A percentile compares a stretch with the other conserved stretches of the same genome.
These are phyloP conservation scores for Lentithecium fluviatile DNA, from an alignment of 495 filamentous ascomycete species.

Conservation along the genomic window DNA sequence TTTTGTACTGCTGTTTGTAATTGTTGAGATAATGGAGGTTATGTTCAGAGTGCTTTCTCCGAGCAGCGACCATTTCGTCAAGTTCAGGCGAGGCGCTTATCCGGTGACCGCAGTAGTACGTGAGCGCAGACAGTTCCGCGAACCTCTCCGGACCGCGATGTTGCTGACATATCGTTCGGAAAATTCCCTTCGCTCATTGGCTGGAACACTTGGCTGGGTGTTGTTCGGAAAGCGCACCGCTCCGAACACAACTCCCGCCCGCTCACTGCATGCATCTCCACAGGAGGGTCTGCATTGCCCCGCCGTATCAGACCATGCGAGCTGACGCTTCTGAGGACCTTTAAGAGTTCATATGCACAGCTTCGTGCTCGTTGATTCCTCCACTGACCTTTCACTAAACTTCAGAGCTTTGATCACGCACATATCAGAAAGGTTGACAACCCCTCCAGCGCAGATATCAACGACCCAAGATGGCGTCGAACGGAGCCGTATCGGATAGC, in stretches of 20 bases:
- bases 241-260: constrained; percentile 9
- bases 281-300: background rate
- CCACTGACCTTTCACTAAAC: too few relatives aligned
- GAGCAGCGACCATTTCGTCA: too few relatives aligned
- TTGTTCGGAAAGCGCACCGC: constrained; percentile 1
- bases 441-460: background rate
- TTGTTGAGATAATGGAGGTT: background rate
- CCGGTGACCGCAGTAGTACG: too few relatives aligned
- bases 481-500: constrained; percentile 5
- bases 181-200: background rate
- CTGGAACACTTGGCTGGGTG: background rate
- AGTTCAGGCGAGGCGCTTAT: too few relatives aligned
- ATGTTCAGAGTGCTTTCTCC: too few relatives aligned
- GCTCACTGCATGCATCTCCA: background rate
- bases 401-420: too few relatives aligned
- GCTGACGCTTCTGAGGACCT: background rate
- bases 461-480: constrained; percentile 17
- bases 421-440: too few relatives aligned
- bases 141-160: too few relatives aligned
- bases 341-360: too few relatives aligned
- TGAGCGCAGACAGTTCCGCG: too few relatives aligned
- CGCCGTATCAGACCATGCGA: background rate
- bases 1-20: too few relatives aligned
- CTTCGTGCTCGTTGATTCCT: too few relatives aligned
- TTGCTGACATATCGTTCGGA: background rate